Conservation (phyloP, 768 basidiomycete genomes). For the Suillus sp. region DNA sequence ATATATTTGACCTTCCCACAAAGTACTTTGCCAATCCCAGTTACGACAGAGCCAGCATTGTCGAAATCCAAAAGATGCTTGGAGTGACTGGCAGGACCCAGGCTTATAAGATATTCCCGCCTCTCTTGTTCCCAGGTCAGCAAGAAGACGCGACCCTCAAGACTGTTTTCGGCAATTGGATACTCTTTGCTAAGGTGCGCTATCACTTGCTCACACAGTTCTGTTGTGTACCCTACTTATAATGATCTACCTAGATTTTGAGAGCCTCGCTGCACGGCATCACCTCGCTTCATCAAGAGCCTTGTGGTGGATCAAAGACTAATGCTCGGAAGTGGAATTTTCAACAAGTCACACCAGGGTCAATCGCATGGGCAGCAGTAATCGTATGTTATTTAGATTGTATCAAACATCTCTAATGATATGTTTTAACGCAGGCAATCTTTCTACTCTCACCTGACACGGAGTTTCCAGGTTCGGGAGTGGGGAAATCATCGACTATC, state of each 20-base stretch:
- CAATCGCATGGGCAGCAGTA: background rate
- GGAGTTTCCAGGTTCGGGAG: background rate
- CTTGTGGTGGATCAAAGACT: background rate
- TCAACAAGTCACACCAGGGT: constrained; percentile 5
- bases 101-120: background rate
- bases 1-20: background rate
- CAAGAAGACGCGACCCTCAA: background rate
- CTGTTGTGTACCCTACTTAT: background rate
- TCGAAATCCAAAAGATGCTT: constrained; percentile 2
- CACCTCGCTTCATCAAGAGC: background rate
- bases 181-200: background rate
- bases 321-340: constrained; percentile 8
- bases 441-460: constrained; percentile 6
- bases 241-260: background rate
- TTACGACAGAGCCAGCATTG: background rate
- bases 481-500: background rate
- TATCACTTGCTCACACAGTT: background rate
- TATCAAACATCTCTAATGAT: background rate
- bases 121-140: background rate
- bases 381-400: background rate
- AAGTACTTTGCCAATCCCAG: constrained; percentile 3
- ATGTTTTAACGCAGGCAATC: background rate
- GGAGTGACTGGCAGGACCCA: background rate
- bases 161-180: background rate
- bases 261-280: background rate